Base-by-base conservation (phyloP, 495 filamentous ascomycete species). In the Penicillium antarcticum region DNA sequence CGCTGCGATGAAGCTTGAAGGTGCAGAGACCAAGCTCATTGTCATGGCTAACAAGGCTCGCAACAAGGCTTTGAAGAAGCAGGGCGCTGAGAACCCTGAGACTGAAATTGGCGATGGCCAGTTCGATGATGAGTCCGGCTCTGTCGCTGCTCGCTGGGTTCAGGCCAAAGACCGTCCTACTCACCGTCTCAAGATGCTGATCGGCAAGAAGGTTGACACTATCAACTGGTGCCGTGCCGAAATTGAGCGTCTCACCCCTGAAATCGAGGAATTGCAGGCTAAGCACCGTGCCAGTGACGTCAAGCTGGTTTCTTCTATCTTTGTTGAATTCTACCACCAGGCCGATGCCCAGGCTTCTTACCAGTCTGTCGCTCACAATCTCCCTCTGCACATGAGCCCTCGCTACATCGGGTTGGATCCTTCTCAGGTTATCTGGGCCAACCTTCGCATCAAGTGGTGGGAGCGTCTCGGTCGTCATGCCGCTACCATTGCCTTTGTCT, bases 331-430 rank as follows among this genome's bases (percentile, higher is more conserved):
- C 68, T 77, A 78, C 45, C 75, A 75, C 19, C 89, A 96, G 61
- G 75, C 81, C 42, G 87, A 92, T 53, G 94, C 94, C 17, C 94
- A 98, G 66, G 73, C 81, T 37, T 92, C 94, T 24, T 89, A 78
- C 69, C 91, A 96, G 65, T 73, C 72, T 14, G 80, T 97, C 24
- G 84, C 89, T 12, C 91, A 96, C 68, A 90, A 97, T 67, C 84
- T 89, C 58, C 87, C 88, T 39, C 75, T 96, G 44, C 92, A 94
- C 66, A 96, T 96, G 91, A 74, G 88, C n/a, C 91, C 91, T 39
- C 85, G 89, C 34, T 91, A 87, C 62, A 91, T 95, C 52, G 94
- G 94, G 35, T 67, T 98, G 42, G 85, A 83, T 24, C 94, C 94
- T 1, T 77, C 71, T 42, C 94, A 97, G 63, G 77, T 98, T 37